phyloP scores from a whole-genome alignment of 2,329 filamentous ascomycete species.

The Aspergillus glaucus region DNA sequence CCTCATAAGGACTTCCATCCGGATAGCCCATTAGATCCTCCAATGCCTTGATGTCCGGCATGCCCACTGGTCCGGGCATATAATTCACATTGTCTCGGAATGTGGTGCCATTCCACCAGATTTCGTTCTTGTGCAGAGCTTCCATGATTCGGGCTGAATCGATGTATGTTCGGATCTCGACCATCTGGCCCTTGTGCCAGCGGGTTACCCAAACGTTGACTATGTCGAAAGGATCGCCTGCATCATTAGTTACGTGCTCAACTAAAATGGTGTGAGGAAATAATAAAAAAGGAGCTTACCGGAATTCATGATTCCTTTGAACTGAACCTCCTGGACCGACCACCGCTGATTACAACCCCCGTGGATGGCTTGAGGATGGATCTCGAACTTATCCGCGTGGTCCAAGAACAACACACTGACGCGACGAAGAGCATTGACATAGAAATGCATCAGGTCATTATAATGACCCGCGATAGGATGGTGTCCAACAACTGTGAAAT shows the following conservation, averaged over 20 bases:
- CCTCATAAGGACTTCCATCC: conserved; percentile 20
- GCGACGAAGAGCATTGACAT: conserved; percentile 26
- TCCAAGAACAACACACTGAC: conserved; percentile 22
- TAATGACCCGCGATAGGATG: conserved; percentile 29
- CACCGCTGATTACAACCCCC: conserved; percentile 27
- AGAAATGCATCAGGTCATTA: conserved; percentile 27
- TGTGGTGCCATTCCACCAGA: conserved; percentile 28
- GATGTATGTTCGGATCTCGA: conserved; percentile 29
- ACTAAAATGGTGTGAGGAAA: neutral
- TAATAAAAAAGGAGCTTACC: conserved; percentile 12
- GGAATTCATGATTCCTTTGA: conserved; percentile 27
- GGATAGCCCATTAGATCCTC: conserved; percentile 23
- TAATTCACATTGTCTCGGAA: conserved; percentile 22
- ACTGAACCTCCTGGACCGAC: conserved; percentile 28
- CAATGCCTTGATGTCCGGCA: conserved; percentile 23
- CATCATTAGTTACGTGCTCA: neutral
- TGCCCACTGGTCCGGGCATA: conserved; percentile 27
- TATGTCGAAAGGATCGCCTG: conserved; percentile 25
- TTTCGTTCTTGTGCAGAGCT: conserved; percentile 25
- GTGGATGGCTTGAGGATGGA: conserved; percentile 25
- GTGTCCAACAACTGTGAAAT: conserved; percentile 27
- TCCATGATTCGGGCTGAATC: conserved; percentile 23
- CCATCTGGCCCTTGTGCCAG: conserved; percentile 26
- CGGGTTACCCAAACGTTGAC: conserved; percentile 29
- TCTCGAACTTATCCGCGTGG: conserved; percentile 24